These are phyloP conservation scores for Eucalyptus globulus DNA, from an alignment of 345 rosid species.

Conservation along the genomic window DNA sequence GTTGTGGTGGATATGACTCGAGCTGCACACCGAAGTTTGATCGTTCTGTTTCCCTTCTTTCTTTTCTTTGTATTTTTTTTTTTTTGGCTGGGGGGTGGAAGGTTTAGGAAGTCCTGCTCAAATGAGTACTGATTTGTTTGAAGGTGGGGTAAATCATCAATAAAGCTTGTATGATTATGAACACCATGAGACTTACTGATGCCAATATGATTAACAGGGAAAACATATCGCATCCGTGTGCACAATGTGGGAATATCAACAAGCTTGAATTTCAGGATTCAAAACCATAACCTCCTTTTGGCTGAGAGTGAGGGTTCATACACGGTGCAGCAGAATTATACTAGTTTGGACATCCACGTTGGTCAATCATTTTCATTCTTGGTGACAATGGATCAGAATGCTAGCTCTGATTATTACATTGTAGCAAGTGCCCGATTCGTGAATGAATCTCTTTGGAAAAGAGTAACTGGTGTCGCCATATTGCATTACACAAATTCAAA, in stretches of 20 bases:
- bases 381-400: slow-evolving; percentile 93
- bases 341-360: slow-evolving; percentile 94
- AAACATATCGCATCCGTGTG: slow-evolving; percentile 80
- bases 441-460: slow-evolving; percentile 77
- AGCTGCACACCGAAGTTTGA: background rate
- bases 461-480: slow-evolving; percentile 94
- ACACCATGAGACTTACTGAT: background rate
- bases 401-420: slow-evolving; percentile 94
- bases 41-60: background rate
- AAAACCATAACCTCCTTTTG: slow-evolving; percentile 79
- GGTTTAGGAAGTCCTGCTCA: background rate
- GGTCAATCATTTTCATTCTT: slow-evolving; percentile 92
- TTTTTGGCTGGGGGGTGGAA: background rate
- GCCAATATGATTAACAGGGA: slow-evolving; percentile 26
- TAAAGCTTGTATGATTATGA: background rate
- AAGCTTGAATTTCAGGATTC: slow-evolving; percentile 92
- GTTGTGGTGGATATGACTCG: background rate
- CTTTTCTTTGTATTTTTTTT: too few species aligned
- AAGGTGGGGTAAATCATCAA: background rate
- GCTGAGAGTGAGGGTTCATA: slow-evolving; percentile 95
- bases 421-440: slow-evolving; percentile 94
- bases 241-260: slow-evolving; percentile 93
- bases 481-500: slow-evolving; percentile 89
- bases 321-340: slow-evolving; percentile 94
- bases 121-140: background rate